These are phyloP conservation scores for Hypomyces rosellus DNA, from an alignment of 2,329 filamentous ascomycete genomes.

Conservation along the genomic window DNA sequence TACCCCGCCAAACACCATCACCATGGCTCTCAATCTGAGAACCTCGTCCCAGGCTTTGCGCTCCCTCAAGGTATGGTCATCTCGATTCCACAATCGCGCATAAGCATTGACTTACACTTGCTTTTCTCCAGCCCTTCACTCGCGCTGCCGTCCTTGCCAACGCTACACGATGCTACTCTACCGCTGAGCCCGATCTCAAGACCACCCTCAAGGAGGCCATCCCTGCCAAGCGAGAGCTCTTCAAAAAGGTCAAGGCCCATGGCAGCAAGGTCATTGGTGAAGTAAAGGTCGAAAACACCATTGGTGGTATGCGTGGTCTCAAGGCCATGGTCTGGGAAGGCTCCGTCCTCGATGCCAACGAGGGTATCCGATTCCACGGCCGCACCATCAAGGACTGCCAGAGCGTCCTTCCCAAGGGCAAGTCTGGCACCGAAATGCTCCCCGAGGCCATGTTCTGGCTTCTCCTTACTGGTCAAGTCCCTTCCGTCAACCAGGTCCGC, in stretches of 20 bases:
- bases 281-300: conserved; percentile 86
- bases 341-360: conserved; percentile 90
- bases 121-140: conserved; percentile 21
- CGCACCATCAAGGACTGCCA: conserved; percentile 98
- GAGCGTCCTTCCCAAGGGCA: conserved; percentile 85
- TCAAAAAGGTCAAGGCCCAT: conserved; percentile 89
- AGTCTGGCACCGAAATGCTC: conserved; percentile 89
- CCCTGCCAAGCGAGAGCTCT: conserved; percentile 84
- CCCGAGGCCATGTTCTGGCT: conserved; percentile 99
- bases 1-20: conserved; percentile 1
- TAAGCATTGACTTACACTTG: background rate
- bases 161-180: conserved; percentile 56
- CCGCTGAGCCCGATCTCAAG: conserved; percentile 85
- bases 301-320: conserved; percentile 94
- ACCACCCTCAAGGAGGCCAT: conserved; percentile 76
- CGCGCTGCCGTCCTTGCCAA: conserved; percentile 24
- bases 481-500: conserved; percentile 74
- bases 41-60: conserved; percentile 56
- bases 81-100: background rate
- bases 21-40: conserved; percentile 60
- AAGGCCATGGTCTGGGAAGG: conserved; percentile 99
- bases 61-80: conserved; percentile 52
- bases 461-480: conserved; percentile 86
- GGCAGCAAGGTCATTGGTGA: conserved; percentile 79
- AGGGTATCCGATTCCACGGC: conserved; percentile 97